These are phyloP conservation scores for Microcyclosporella mali DNA, from an alignment of 2,329 filamentous ascomycete species.

Conservation along the genomic window DNA sequence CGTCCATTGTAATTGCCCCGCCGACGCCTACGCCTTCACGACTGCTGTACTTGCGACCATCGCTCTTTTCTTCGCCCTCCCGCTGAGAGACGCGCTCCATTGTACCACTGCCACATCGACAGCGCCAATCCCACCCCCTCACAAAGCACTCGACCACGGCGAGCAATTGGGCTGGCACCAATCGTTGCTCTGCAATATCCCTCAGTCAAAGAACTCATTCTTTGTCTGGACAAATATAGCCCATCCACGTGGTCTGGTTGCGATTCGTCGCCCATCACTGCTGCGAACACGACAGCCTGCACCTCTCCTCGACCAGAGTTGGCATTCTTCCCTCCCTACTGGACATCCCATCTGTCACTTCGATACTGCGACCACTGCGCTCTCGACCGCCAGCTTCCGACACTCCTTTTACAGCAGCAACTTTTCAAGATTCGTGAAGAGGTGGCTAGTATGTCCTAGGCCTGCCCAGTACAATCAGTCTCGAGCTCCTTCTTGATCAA, in stretches of 20 bases:
- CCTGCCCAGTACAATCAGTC: slow-evolving; percentile 9
- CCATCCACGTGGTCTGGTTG: slow-evolving; percentile 10
- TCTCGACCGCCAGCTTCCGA: slow-evolving; percentile 25
- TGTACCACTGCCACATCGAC: slow-evolving; percentile 10
- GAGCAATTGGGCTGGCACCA: slow-evolving; percentile 15
- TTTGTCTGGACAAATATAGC: slow-evolving; percentile 15
- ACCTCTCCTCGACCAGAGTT: too few species aligned
- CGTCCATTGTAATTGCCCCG: slow-evolving; percentile 12
- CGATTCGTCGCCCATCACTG: slow-evolving; percentile 5
- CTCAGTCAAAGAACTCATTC: slow-evolving; percentile 13
- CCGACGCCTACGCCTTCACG: background rate
- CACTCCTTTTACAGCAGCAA: slow-evolving; percentile 23
- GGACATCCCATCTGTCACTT: slow-evolving; percentile 2
- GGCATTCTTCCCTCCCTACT: too few species aligned
- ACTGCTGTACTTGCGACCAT: too few species aligned
- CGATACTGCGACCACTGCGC: slow-evolving; percentile 6
- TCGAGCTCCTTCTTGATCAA: slow-evolving; percentile 15
- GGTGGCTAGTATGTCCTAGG: slow-evolving; percentile 24
- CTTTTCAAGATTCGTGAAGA: slow-evolving; percentile 6
- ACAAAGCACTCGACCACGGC: slow-evolving; percentile 11
- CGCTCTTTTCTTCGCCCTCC: background rate
- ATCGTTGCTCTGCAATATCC: slow-evolving; percentile 9
- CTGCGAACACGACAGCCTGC: slow-evolving; percentile 1
- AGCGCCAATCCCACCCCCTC: slow-evolving; percentile 6
- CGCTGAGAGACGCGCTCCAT: slow-evolving; percentile 13